A percentile compares a stretch with the other conserved stretches of the same genome.
Conservation (phyloP, 176 grass and related monocot species). For the Coix lacrymajobi region DNA sequence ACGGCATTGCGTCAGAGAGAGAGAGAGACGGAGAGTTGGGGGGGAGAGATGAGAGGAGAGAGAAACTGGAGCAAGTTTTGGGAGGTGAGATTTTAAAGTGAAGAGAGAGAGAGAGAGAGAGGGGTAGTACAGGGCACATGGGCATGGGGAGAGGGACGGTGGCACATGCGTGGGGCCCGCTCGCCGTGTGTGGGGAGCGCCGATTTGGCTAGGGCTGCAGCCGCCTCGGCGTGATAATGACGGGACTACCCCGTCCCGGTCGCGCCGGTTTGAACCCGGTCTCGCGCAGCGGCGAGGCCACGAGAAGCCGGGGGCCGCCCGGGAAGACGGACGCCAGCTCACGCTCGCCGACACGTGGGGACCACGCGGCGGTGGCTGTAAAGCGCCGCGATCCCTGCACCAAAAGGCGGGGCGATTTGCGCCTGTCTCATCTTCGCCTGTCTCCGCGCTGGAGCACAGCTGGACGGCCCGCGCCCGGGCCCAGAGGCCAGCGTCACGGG, state of each 20-base stretch:
- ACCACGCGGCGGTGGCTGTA: neutral
- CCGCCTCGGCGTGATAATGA: neutral
- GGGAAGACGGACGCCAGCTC: constrained; percentile 2
- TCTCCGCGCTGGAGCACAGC: constrained; percentile 18
- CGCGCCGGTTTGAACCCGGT: neutral
- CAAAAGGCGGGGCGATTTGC: constrained; percentile 14
- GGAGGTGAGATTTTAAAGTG: constrained; percentile 24
- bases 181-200: neutral
- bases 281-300: neutral
- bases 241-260: neutral
- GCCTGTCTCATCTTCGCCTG: neutral
- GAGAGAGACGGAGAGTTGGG: too few species aligned
- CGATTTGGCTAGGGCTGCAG: constrained; percentile 15
- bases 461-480: neutral
- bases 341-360: neutral
- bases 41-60: neutral
- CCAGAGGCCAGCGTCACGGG: neutral
- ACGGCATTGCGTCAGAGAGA: constrained; percentile 16
- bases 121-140: constrained; percentile 30
- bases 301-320: neutral
- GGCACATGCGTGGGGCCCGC: constrained; percentile 45
- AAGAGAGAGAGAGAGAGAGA: constrained; percentile 19
- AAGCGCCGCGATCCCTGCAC: neutral
- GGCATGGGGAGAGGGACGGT: neutral
- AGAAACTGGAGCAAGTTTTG: constrained; percentile 10